Evolutionary conservation across 176 grass and related monocot species (phyloP).

Genomic region (Aegilops tauschii): DNA sequence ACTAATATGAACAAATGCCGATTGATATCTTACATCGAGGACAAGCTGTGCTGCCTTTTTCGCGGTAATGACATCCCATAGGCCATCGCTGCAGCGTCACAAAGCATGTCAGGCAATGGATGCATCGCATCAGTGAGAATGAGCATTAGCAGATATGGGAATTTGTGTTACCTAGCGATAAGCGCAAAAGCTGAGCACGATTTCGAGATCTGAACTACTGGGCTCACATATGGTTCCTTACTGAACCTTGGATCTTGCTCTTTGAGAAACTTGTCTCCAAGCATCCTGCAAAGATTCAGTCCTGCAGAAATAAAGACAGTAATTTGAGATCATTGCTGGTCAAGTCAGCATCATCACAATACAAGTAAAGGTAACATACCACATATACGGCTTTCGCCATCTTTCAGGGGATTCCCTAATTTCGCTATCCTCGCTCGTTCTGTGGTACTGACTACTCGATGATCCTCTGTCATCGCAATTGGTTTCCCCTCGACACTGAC

Average conservation of each 20-base stretch:
- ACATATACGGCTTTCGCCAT: slow-evolving; percentile 60
- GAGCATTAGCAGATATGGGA: not conserved
- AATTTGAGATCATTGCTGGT: slow-evolving; percentile 3
- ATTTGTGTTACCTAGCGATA: slow-evolving; percentile 58
- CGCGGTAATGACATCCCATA: slow-evolving; percentile 67
- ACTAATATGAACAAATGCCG: not conserved
- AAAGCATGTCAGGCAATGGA: not conserved
- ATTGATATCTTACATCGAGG: slow-evolving; percentile 43
- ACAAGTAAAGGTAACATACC: slow-evolving; percentile 43
- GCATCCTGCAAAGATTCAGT: slow-evolving; percentile 70
- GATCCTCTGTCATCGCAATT: slow-evolving; percentile 64
- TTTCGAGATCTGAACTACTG: slow-evolving; percentile 45
- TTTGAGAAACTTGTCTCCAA: slow-evolving; percentile 76
- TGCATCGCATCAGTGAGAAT: not conserved
- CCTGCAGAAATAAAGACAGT: slow-evolving; percentile 39
- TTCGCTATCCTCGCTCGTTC: slow-evolving; percentile 51
- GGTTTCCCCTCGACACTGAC: slow-evolving; percentile 53
- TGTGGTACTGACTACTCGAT: slow-evolving; percentile 53
- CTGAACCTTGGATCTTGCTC: slow-evolving; percentile 70
- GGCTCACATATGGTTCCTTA: slow-evolving; percentile 68
- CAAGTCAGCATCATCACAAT: not conserved
- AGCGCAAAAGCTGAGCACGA: slow-evolving; percentile 53
- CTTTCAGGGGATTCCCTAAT: slow-evolving; percentile 61
- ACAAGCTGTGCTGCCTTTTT: slow-evolving; percentile 52
- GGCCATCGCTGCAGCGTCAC: slow-evolving; percentile 51